Conservation (phyloP, 495 filamentous ascomycete genomes). For the Podospora comata region DNA sequence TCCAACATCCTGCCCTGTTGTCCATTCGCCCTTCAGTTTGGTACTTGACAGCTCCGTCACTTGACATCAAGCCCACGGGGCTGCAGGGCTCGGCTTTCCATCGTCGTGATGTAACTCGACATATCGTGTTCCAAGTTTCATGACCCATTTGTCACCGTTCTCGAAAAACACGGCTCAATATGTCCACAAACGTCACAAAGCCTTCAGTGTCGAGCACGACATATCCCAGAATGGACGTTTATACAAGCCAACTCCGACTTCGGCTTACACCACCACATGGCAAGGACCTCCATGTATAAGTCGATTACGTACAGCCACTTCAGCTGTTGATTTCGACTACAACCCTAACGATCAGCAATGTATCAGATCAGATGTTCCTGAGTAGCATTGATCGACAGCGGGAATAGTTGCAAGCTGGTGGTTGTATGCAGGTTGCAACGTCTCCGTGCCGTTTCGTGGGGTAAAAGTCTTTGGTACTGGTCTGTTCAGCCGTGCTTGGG, state of each 20-base stretch:
- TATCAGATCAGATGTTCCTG: neutral
- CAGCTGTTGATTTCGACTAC: neutral
- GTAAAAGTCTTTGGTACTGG: neutral
- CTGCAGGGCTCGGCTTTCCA: neutral
- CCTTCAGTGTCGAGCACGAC: neutral
- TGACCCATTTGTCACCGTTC: neutral
- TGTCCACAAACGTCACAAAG: neutral
- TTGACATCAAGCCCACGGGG: neutral
- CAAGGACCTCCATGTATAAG: neutral
- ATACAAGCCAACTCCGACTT: neutral
- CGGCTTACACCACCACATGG: neutral
- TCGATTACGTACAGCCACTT: neutral
- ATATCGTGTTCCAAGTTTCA: neutral
- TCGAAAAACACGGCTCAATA: neutral
- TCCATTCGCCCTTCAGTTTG: too few species aligned
- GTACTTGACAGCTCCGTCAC: too few species aligned
- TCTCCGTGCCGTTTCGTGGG: neutral
- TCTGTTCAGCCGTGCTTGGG: neutral
- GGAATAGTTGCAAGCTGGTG: neutral
- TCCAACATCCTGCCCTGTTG: too few species aligned
- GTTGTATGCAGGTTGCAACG: neutral
- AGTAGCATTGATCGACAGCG: neutral
- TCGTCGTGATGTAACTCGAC: neutral
- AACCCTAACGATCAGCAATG: neutral
- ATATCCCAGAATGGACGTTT: neutral